Conservation (phyloP, 176 grass and related monocot genomes). For the Oryza meridionalis region DNA sequence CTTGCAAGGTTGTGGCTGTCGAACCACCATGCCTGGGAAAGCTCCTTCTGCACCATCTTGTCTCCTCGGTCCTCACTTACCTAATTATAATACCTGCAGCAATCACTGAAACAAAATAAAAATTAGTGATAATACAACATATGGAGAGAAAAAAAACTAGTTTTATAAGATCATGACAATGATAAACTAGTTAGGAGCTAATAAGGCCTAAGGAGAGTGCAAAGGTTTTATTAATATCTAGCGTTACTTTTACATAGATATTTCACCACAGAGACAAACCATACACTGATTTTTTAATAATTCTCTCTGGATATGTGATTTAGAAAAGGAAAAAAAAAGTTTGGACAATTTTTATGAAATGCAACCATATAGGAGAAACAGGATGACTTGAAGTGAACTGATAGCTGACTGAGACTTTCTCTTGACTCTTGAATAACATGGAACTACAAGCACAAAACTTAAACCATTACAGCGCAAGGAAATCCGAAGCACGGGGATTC, state of each 20-base stretch:
- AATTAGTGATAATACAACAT: neutral
- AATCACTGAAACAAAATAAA: neutral
- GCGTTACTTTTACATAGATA: neutral
- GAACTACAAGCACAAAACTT: neutral
- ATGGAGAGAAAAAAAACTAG: neutral
- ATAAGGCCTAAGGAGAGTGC: too few species aligned
- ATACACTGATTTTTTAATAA: neutral
- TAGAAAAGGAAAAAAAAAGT: too few species aligned
- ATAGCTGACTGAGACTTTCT: neutral
- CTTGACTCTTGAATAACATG: neutral
- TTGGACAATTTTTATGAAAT: too few species aligned
- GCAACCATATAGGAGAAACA: too few species aligned
- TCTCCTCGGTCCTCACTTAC: slow-evolving; percentile 27
- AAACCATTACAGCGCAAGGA: neutral
- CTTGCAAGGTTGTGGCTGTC: slow-evolving; percentile 57
- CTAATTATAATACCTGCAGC: neutral
- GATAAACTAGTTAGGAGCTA: neutral
- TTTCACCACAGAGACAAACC: neutral
- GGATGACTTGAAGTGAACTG: too few species aligned
- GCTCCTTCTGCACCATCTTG: slow-evolving; percentile 58
- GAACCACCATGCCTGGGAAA: slow-evolving; percentile 81
- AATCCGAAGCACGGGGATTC: neutral
- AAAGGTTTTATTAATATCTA: too few species aligned
- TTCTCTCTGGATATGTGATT: neutral
- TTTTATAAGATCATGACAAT: neutral